A percentile compares a stretch with the other conserved stretches of the same genome.
Evolutionary conservation across 2,329 filamentous ascomycete species (phyloP).

Genomic region (Talaromyces sp.): DNA sequence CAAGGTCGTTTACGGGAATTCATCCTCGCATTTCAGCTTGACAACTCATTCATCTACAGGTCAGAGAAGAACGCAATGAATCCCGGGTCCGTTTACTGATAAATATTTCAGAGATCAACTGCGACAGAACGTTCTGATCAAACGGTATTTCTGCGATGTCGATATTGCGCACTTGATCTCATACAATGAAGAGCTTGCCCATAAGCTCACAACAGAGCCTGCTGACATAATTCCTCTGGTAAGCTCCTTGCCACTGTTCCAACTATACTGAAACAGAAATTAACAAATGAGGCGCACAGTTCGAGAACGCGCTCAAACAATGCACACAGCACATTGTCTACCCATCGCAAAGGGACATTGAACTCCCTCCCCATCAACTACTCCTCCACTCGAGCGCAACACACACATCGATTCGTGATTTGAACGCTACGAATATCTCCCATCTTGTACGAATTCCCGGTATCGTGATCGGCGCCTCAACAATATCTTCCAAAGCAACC

Average conservation of each 20-base stretch:
- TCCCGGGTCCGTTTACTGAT: not conserved
- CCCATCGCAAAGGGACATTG: constrained; percentile 63
- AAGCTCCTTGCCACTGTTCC: constrained; percentile 31
- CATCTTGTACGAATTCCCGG: constrained; percentile 94
- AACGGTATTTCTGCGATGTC: constrained; percentile 93
- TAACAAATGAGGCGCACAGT: constrained; percentile 51
- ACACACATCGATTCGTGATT: constrained; percentile 86
- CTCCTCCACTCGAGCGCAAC: constrained; percentile 89
- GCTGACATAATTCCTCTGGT: constrained; percentile 89
- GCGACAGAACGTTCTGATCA: constrained; percentile 86
- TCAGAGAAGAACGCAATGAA: constrained; percentile 37
- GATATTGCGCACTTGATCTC: constrained; percentile 94
- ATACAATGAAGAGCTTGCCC: constrained; percentile 91
- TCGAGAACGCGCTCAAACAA: constrained; percentile 82
- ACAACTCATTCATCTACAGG: constrained; percentile 95
- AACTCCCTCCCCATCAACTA: constrained; percentile 86
- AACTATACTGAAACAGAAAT: not conserved
- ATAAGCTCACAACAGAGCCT: constrained; percentile 83
- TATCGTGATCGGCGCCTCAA: constrained; percentile 95
- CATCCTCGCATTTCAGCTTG: constrained; percentile 86
- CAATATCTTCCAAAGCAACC: constrained; percentile 93
- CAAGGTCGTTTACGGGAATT: constrained; percentile 83
- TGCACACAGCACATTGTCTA: constrained; percentile 94
- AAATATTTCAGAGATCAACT: constrained; percentile 73
- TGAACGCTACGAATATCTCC: constrained; percentile 88